Conservation (phyloP, 495 filamentous ascomycete species). For the Sabuloglossum arenarium region DNA sequence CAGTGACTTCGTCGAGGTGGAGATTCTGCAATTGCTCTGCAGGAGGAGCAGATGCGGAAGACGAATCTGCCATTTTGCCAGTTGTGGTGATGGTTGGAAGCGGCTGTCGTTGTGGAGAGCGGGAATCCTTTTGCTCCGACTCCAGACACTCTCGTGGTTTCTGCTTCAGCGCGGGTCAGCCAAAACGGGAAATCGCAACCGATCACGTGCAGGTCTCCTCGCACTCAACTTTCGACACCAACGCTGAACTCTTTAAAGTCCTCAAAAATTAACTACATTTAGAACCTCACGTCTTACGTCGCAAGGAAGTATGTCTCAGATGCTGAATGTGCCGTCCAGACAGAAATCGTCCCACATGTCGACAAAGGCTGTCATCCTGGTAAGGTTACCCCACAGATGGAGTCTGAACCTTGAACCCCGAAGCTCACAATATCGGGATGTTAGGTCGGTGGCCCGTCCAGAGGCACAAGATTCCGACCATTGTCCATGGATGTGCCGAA, state of each 20-base stretch:
- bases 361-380: constrained; percentile 54
- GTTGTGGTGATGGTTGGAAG: not conserved
- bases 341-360: constrained; percentile 8
- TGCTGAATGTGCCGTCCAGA: not conserved
- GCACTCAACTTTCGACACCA: not conserved
- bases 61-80: constrained; percentile 28
- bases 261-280: not conserved
- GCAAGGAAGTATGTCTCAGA: not conserved
- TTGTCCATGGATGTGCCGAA: constrained; percentile 95
- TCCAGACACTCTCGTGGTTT: not conserved
- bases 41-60: constrained; percentile 13
- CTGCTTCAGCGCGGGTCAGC: not conserved
- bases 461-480: constrained; percentile 91
- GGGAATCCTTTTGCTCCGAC: not conserved
- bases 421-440: not conserved
- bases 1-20: constrained; percentile 65
- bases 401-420: not conserved
- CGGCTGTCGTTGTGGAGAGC: not conserved
- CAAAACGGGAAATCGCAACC: not conserved
- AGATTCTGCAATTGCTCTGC: constrained; percentile 48
- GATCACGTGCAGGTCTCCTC: not conserved
- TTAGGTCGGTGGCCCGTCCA: constrained; percentile 79
- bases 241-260: not conserved
- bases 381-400: constrained; percentile 16
- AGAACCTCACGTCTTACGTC: not conserved